Base-by-base conservation (phyloP, 2,329 filamentous ascomycete genomes). In the Mycosphaerelloides madeirae region DNA sequence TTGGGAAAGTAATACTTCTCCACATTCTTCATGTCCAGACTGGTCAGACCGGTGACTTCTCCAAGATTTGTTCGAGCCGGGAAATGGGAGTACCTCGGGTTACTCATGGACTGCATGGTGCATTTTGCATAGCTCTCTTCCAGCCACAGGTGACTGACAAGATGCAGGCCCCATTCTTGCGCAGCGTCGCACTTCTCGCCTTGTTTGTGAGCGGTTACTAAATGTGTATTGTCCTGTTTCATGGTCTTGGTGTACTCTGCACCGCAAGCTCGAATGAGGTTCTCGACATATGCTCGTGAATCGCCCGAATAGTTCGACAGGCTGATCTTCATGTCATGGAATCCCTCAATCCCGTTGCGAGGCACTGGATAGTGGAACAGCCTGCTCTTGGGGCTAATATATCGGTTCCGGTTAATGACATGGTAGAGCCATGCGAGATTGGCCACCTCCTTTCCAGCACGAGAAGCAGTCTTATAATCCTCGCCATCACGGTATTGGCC, bases 231-330 rank as follows among this genome's bases (percentile, higher is more conserved):
- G 50, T 96, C 89, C 54, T 85, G 81, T 65, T 88, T 94, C 81
- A 98, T 86, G 0, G 88, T 94, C 69, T 94, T 95, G 22, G 93
- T 98, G 62, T 88, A 97, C 50, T 85, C 83, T 7, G 87, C 91
- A 13, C 93, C 93, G 13, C 84, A 77, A 18, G 89, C 89, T 48
- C 75, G 81, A 57, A 96, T 85, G 29, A 98, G 76, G 56, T 95
- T 97, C 66, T 97, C 90, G 3, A 98, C 76, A 60, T 97, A 98
- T 41, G 88, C 82, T 36, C 93, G 82, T 13, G 93, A 88, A 65
- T 98, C 93, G 25, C 93, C 93, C 35, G 88, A 88, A 63, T 98
- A 98, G 65, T 97, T 98, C 5, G 93, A 97, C 5, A 98, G 76
- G 45, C 89, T 95, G 59, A 98, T 93, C 40, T 77, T 80, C 64